These are phyloP conservation scores for Trichoderma gracile DNA, from an alignment of 2,329 filamentous ascomycete species.

Conservation along the genomic window DNA sequence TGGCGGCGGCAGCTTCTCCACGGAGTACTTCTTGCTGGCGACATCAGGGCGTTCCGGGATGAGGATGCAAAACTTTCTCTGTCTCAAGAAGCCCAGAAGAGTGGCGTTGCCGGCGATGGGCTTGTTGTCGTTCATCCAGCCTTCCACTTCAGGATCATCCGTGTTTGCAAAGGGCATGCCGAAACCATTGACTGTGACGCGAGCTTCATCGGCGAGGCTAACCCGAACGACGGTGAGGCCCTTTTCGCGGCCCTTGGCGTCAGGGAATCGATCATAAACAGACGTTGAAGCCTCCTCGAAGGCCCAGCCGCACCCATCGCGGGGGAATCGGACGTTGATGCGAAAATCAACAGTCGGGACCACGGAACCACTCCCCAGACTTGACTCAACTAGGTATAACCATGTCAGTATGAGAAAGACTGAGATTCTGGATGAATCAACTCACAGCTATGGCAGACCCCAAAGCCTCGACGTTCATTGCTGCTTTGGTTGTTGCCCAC, in stretches of 20 bases:
- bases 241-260: not conserved
- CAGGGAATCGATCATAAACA: not conserved
- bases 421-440: no score
- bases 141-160: not conserved
- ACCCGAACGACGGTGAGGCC: not conserved
- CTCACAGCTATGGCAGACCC: no score
- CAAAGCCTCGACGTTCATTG: no score
- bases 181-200: not conserved
- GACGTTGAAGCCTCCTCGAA: not conserved
- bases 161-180: constrained; percentile 4
- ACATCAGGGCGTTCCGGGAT: not conserved
- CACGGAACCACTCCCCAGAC: not conserved
- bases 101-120: not conserved
- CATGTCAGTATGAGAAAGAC: no score
- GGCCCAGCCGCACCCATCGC: not conserved
- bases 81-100: not conserved
- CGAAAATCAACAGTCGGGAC: not conserved
- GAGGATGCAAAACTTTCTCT: not conserved
- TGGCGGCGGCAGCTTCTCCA: not conserved
- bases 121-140: not conserved
- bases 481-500: no score
- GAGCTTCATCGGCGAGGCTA: not conserved
- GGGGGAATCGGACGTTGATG: not conserved
- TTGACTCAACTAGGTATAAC: no score
- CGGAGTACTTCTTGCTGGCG: not conserved